Evolutionary conservation across 148 eudicot species (phyloP).

Genomic region (Heliamphora exappendiculata): DNA sequence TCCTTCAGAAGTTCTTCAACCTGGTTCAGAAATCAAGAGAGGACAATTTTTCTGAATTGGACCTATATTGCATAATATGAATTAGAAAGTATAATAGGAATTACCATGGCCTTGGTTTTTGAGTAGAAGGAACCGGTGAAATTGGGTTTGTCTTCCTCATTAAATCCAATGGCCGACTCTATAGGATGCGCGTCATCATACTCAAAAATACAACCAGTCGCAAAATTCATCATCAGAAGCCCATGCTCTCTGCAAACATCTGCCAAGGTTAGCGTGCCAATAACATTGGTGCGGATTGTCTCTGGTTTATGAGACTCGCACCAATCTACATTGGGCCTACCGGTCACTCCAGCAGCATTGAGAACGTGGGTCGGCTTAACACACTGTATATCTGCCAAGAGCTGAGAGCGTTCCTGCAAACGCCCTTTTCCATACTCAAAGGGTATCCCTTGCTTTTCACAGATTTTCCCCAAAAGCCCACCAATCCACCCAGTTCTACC

Average conservation of each 20-base stretch:
- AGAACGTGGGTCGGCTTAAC: conserved; percentile 23
- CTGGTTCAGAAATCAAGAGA: not conserved
- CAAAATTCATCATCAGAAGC: conserved; percentile 20
- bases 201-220: conserved; percentile 27
- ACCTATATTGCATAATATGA: not conserved
- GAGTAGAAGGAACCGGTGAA: conserved; percentile 25
- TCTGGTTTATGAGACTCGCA: conserved; percentile 23
- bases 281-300: conserved; percentile 21
- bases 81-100: not conserved
- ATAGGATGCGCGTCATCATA: conserved; percentile 20
- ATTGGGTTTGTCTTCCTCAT: conserved; percentile 28
- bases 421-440: conserved; percentile 26
- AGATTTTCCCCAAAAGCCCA: conserved; percentile 22
- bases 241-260: conserved; percentile 30
- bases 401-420: conserved; percentile 19
- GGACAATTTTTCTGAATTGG: not conserved
- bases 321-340: conserved; percentile 25
- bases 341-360: conserved; percentile 28
- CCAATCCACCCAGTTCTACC: conserved; percentile 28
- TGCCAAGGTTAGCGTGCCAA: conserved; percentile 22
- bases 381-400: conserved; percentile 15
- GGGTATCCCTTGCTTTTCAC: conserved; percentile 24
- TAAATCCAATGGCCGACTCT: conserved; percentile 24
- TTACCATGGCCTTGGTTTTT: conserved; percentile 26
- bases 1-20: conserved; percentile 14